Base-by-base conservation (phyloP, 495 filamentous ascomycete genomes). In the Aspergillus nidulans region DNA sequence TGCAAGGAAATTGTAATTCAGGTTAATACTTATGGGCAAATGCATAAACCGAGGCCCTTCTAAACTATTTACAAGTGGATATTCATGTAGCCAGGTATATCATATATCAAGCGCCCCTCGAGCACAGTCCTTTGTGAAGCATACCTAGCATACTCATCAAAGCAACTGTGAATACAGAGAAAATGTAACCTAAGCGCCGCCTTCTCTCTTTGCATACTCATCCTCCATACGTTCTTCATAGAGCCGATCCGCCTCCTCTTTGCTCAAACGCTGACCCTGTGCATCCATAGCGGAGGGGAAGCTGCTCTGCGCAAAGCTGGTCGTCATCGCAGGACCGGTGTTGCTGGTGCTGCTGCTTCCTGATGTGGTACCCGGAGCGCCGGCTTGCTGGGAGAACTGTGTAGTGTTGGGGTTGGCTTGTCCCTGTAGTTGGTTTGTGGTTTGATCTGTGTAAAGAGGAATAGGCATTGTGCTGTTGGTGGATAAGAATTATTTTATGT, bases 211-310 rank as follows among this genome's bases (percentile, higher is more conserved):
- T n/a, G 86, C 85, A 65, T 90, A 89, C 68, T 90, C 85, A 38
- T 89, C 86, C 73, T 87, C 84, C 57, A 88, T 89, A n/a, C 78
- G 71, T 71, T 88, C 85, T 63, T 86, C 82, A 48, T 88, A 90
- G 15, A 79, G 53, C 21, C 73, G 73, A 55, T 86, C 84, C 2
- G 81, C 84, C 62, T 83, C 82, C 51, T 80, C 77, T 57, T 67
- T 69, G 42, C 64, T 77, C 62, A 77, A 40, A 7, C 63, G 47
- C n/a, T 58, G 62, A 23, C 69, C 59, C 19, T 62, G 45, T 7
- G 60, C 59, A 34, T 43, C 44, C 52, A 45, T 20, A 1, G 52
- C 42, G 0, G 43, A 19, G 16, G 36, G 23, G 25, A 23, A 32
- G 21, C 20, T 34, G 23, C 20, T 49, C 12, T 34, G 15, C n/a